Base-by-base conservation (phyloP, 2,329 filamentous ascomycete genomes). In the Penicillium sp. region DNA sequence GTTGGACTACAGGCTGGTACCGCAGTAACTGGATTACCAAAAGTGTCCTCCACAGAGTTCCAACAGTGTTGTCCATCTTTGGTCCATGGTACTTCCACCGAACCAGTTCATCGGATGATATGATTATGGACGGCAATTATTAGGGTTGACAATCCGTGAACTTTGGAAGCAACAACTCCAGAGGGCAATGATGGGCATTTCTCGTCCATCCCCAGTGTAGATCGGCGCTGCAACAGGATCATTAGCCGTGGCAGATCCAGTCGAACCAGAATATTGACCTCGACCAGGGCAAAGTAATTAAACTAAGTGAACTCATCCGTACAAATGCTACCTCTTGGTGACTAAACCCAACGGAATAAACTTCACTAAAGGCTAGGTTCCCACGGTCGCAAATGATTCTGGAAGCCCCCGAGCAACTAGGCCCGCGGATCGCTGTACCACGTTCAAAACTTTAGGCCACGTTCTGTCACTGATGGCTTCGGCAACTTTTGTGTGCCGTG, bases 151-250 rank as follows among this genome's bases (percentile, higher is more conserved):
- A 7, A 8, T 45, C 22, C 22, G 42, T 31, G 14, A 57, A 52
- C 31, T 35, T 17, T 52, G 34, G 47, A 50, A 54, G 50, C 43
- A 45, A 43, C 43, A 47, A 15, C 54, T 53, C 53, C 49, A 57
- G 54, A 39, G 41, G 58, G 58, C 10, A 60, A 25, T 3, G 54
- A 60, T 57, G 42, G 28, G 25, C 38, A 12, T 28, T 17, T 12
- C 25, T 25, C 2, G 2, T 22, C 25, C 25, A 25, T 47, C 25
- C n/a, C n/a, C 38, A 28, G 43, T 17, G 41, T 38, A 5, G 59
- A 62, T 64, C 60, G 34, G 48, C 60, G 41, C 22, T 25, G 14
- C 6, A 38, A 31, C 45, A 61, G 60, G 54, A 64, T 64, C 60
- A 63, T 49, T 64, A 59, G 42, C 60, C 57, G 42, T 59, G 49